Evolutionary conservation across 306 rosid genomes (phyloP), one percentile per base, ranked within the genome.

Genomic region (Prunus salicina): DNA sequence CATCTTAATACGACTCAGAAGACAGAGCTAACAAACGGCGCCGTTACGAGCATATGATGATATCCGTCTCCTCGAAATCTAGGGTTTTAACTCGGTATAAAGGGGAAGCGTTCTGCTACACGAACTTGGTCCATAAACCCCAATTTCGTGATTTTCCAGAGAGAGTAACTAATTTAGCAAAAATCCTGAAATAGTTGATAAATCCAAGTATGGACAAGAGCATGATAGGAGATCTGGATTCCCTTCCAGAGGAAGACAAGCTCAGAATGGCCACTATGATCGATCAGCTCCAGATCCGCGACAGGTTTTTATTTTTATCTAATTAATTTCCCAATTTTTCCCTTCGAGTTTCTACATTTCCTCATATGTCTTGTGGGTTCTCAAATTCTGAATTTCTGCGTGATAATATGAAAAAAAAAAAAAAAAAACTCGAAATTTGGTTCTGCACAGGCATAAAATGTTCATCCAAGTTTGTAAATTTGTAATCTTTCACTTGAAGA

Each of bases 231-330:
- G 97, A 87, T 81, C 34, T 92, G 86, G 90, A 83, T 1, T 77
- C 84, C 5, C 93, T 90, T 76, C 85, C 88, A 0, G 91, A 88
- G 47, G 90, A 78, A 67, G 97, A 92, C 76, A 80, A 88, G 80
- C 65, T 84, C 60, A 78, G 91, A 81, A 92, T 92, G 93, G 27
- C 97, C 16, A 9, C 67, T 52, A 90, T 88, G 97, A 90, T 92
- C 78, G 96, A 88, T 28, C 96, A 92, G 86, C 91, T 92, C 38
- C 96, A 90, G 81, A 76, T 92, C 84, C 96, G 96, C 65, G 97
- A 92, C 76, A 85, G 93, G 92, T 88, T 53, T 71, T 52, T 64
- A 1, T 32, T 24, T 50, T 28, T 74, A 49, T 25, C 30, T 19
- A 3, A 47, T 6, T 71, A 16, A 10, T 61, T 61, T 15, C 5